Percentiles rank a stretch among this genome's conserved stretches.
Evolutionary conservation across 441 rosid genomes (phyloP).

Genomic region (Pelargonium citronellum): DNA sequence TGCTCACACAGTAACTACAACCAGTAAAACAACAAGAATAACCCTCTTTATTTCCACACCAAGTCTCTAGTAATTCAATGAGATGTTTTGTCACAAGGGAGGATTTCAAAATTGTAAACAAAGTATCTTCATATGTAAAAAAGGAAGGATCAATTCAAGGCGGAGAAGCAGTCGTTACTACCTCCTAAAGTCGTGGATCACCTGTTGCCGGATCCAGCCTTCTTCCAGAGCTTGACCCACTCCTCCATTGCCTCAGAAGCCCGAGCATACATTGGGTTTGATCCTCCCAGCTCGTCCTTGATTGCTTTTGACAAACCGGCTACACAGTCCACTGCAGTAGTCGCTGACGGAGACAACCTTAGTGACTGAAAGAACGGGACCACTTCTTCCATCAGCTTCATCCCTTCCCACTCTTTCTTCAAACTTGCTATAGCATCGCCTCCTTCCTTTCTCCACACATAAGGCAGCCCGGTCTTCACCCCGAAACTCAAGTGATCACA

Average conservation of each 20-base stretch:
- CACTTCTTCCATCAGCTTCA: constrained; percentile 88
- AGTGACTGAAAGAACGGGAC: constrained; percentile 75
- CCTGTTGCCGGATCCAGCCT: constrained; percentile 34
- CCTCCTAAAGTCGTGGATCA: constrained; percentile 15
- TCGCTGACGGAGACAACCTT: constrained; percentile 47
- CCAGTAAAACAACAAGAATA: too few species aligned
- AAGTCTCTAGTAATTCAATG: background rate
- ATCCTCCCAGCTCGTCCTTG: constrained; percentile 57
- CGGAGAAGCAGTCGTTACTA: constrained; percentile 6
- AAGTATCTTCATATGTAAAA: background rate
- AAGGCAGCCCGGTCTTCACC: constrained; percentile 82
- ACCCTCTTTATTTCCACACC: constrained; percentile 10
- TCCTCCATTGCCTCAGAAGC: constrained; percentile 74
- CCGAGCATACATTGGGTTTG: constrained; percentile 42
- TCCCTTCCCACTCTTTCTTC: constrained; percentile 96
- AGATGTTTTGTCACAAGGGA: background rate
- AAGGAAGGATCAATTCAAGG: background rate
- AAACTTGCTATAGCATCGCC: constrained; percentile 73
- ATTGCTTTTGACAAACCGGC: constrained; percentile 55
- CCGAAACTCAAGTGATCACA: constrained; percentile 80
- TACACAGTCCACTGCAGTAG: constrained; percentile 62
- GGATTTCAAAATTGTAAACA: background rate
- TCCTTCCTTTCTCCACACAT: constrained; percentile 83
- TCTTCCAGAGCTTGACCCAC: constrained; percentile 76
- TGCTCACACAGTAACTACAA: too few species aligned